Base-by-base conservation (phyloP, 2,329 filamentous ascomycete species). In the Cordyceps cateniannulata region DNA sequence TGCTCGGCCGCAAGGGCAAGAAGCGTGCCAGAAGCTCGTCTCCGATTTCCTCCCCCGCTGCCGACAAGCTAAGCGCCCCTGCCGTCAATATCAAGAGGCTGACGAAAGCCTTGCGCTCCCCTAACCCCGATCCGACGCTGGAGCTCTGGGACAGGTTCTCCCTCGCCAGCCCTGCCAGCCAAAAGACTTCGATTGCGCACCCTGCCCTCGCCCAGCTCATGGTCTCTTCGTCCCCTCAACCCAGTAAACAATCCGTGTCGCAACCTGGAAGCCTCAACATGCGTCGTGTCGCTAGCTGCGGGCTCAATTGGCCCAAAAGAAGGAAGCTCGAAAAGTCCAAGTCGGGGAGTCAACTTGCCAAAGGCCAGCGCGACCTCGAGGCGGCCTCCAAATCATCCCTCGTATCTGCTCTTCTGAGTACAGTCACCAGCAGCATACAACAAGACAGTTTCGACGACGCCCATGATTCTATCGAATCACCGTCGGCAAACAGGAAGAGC, bases 131-230 rank as follows among this genome's bases (percentile, higher is more conserved):
- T 67, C 87, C 90, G 42, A 88, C 88, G 2, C 74, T 87, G 35
- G 88, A 93, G 64, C 74, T 93, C 2, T 93, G 90, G 90, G 89
- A 89, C 66, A 85, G 88, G 57, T 91, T 90, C 69, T 83, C 88
- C 42, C 73, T 85, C 18, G 72, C 69, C 42, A 69, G 59, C 75
- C 63, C 65, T 27, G 79, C 68, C 76, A 80, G 63, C 72, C 74
- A 58, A 70, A 77, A 16, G 72, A 79, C 63, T 66, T 73, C 57
- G 72, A 72, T 79, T 48, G 72, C 77, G 47, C 85, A 85, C 66
- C 83, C 84, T 44, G 76, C 81, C 18, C 76, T 90, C 25, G 82
- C 84, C 53, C 83, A 89, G 60, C 76, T 91, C 27, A 84, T 89
- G 76, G 79, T 86, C 2, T 89, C 87, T 0, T 90, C 87, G 5